phyloP scores from a whole-genome alignment of 1,284 basidiomycete genomes.

The Ganoderma meredithae region DNA sequence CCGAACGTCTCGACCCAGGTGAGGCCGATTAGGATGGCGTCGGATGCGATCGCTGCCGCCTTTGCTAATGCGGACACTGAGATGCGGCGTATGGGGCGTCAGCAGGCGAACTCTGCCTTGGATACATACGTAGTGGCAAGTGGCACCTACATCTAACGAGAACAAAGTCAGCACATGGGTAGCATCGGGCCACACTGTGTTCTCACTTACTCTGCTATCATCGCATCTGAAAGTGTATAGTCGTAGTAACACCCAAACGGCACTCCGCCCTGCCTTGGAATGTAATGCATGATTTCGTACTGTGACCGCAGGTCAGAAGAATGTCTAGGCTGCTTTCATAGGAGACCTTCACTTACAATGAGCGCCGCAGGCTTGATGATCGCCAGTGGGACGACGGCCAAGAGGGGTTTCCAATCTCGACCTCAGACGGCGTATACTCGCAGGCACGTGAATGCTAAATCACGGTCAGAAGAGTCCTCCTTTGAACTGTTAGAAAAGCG shows the following conservation, averaged over 20 bases:
- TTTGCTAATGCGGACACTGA: background rate
- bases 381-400: background rate
- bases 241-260: background rate
- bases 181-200: background rate
- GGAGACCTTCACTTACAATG: slow-evolving; percentile 9
- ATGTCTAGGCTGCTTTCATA: background rate
- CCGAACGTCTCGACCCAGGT: slow-evolving; percentile 19
- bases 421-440: slow-evolving; percentile 5
- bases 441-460: slow-evolving; percentile 4
- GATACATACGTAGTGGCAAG: background rate
- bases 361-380: background rate
- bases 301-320: background rate
- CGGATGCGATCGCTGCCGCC: slow-evolving; percentile 6
- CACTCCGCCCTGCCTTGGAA: background rate
- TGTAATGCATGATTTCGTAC: background rate
- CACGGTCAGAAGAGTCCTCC: background rate
- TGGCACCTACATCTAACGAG: background rate
- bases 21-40: slow-evolving; percentile 18
- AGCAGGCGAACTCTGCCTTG: background rate
- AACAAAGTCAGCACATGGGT: background rate
- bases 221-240: background rate
- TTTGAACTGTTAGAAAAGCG: background rate
- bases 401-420: slow-evolving; percentile 1
- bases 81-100: background rate
- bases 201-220: background rate